A percentile compares a stretch with the other conserved stretches of the same genome.
Evolutionary conservation across 352 stramenopile genomes (phyloP).

Genomic region (Pythium plurisporium): DNA sequence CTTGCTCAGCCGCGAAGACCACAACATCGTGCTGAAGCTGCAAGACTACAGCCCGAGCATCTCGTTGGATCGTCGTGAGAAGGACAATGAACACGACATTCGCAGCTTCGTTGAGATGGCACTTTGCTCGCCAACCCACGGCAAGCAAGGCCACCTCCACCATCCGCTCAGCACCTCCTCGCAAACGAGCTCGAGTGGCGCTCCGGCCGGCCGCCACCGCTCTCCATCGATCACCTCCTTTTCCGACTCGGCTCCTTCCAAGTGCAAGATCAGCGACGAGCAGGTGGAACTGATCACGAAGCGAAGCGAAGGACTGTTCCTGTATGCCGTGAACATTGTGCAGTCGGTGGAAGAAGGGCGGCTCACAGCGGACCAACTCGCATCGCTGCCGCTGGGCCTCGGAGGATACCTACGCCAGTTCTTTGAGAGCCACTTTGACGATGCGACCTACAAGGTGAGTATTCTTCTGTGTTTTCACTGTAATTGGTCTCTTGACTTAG

Average conservation of each 20-base stretch:
- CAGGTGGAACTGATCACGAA: conserved; percentile 47
- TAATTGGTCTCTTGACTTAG: neutral
- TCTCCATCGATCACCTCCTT: conserved; percentile 9
- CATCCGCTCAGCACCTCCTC: neutral
- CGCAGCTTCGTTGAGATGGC: conserved; percentile 21
- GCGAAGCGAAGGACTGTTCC: conserved; percentile 57
- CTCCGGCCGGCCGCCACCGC: conserved; percentile 2
- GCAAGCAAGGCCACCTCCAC: conserved; percentile 1
- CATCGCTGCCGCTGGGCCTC: conserved; percentile 57
- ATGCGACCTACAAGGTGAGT: conserved; percentile 41
- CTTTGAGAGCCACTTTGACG: conserved; percentile 64
- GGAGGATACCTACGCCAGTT: conserved; percentile 63
- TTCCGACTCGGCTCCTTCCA: neutral
- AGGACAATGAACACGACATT: conserved; percentile 55
- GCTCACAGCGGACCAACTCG: conserved; percentile 42
- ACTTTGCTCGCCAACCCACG: conserved; percentile 9
- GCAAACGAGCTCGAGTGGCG: neutral
- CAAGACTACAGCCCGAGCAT: conserved; percentile 47
- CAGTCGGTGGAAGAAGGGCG: conserved; percentile 53
- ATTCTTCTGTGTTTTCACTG: neutral
- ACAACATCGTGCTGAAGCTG: conserved; percentile 48
- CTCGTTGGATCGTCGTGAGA: conserved; percentile 36
- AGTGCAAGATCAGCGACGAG: conserved; percentile 23
- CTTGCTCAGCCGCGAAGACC: conserved; percentile 59
- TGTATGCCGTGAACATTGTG: conserved; percentile 77